phyloP scores from a whole-genome alignment of 78 protist genomes.

The Blattamonas nauphoetae region DNA sequence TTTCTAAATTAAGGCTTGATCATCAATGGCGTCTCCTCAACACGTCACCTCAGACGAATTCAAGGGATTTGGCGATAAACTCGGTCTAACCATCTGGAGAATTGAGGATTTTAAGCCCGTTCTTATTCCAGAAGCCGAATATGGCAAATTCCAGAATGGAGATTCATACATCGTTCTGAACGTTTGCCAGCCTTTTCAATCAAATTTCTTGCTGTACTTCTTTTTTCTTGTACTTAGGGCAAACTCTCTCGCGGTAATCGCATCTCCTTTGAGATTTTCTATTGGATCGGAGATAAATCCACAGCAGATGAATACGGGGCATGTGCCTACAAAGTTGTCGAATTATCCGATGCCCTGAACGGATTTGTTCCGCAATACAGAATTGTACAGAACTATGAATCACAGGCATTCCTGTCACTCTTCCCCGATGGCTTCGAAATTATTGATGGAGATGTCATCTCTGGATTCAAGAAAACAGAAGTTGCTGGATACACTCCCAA shows the following conservation, averaged over 20 bases:
- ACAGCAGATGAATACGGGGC: constrained; percentile 69
- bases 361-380: constrained; percentile 60
- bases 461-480: constrained; percentile 49
- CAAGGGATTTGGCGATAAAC: not conserved
- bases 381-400: constrained; percentile 45
- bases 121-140: not conserved
- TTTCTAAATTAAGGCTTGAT: too few species aligned
- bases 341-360: constrained; percentile 50
- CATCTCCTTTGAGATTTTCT: constrained; percentile 43
- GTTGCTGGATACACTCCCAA: not conserved
- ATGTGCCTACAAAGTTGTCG: constrained; percentile 71
- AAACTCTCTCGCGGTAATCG: too few species aligned
- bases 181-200: not conserved
- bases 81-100: constrained; percentile 31
- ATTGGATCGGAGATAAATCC: constrained; percentile 55
- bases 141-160: constrained; percentile 37
- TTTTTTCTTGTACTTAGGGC: too few species aligned
- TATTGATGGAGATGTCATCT: constrained; percentile 38
- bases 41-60: not conserved
- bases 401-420: constrained; percentile 20
- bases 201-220: too few species aligned
- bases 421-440: constrained; percentile 17
- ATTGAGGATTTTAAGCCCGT: constrained; percentile 28
- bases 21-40: not conserved
- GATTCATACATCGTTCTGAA: constrained; percentile 43